These are phyloP conservation scores for Daldinia caldariorum DNA, from an alignment of 495 filamentous ascomycete genomes.

Conservation along the genomic window DNA sequence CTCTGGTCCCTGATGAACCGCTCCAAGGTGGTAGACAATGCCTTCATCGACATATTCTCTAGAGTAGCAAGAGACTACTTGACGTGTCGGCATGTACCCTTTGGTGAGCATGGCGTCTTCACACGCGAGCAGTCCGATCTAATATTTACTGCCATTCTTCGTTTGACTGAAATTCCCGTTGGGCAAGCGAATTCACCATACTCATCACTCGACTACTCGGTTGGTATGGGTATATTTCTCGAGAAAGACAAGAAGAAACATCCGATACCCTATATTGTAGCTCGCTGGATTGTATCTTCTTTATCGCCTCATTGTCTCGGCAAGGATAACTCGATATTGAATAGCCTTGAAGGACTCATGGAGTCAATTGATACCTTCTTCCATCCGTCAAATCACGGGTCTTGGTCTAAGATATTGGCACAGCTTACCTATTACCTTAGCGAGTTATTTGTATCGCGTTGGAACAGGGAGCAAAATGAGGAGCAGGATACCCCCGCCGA, in stretches of 20 bases:
- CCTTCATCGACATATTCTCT: constrained; percentile 89
- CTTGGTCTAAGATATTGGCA: constrained; percentile 88
- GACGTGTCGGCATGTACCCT: constrained; percentile 75
- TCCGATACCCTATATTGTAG: constrained; percentile 88
- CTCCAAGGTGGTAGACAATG: constrained; percentile 86
- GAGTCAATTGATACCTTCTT: constrained; percentile 98
- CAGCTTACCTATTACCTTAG: constrained; percentile 93
- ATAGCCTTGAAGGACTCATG: constrained; percentile 90
- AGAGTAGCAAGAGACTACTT: constrained; percentile 85
- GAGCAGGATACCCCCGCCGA: constrained; percentile 87
- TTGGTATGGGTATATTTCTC: constrained; percentile 83
- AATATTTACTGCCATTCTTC: constrained; percentile 90
- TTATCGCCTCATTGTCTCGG: constrained; percentile 86
- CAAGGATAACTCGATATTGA: constrained; percentile 78
- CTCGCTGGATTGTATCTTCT: constrained; percentile 95
- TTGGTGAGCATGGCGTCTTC: constrained; percentile 89
- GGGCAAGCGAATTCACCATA: constrained; percentile 96
- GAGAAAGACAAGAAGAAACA: constrained; percentile 94
- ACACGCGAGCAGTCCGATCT: constrained; percentile 90
- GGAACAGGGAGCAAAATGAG: constrained; percentile 92
- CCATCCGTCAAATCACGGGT: constrained; percentile 95
- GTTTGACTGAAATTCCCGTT: constrained; percentile 94
- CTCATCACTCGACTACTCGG: constrained; percentile 81
- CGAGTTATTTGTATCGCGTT: constrained; percentile 97
- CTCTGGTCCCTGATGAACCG: constrained; percentile 93